Percentiles rank a stretch among this genome's conserved stretches.
Evolutionary conservation across 2,329 filamentous ascomycete genomes (phyloP).

Genomic region (Tolypocladium cylindrosporum): DNA sequence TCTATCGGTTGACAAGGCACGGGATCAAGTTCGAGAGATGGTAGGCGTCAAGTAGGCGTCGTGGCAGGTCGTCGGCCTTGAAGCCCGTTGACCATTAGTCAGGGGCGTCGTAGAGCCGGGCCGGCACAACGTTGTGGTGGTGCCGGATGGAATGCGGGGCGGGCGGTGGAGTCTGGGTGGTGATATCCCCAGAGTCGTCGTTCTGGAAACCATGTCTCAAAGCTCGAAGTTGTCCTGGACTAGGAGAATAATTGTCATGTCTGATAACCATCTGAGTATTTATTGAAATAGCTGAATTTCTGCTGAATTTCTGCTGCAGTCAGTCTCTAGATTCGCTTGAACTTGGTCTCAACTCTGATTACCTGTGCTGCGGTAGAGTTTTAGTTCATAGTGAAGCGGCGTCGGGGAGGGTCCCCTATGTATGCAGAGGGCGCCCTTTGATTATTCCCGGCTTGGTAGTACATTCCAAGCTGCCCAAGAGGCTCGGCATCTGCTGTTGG

Average conservation of each 20-base stretch:
- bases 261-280: too few relatives aligned
- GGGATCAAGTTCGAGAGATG: background rate
- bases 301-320: too few relatives aligned
- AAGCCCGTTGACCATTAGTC: background rate
- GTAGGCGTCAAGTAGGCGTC: background rate
- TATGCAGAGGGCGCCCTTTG: background rate
- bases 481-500: background rate
- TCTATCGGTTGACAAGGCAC: background rate
- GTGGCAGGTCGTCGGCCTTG: background rate
- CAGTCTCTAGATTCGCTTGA: too few relatives aligned
- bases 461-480: background rate
- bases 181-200: background rate
- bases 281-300: background rate
- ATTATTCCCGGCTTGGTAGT: background rate
- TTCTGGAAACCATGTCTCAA: background rate
- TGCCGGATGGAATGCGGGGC: background rate
- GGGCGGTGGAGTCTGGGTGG: background rate
- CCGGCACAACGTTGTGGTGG: background rate
- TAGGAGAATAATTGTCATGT: too few relatives aligned
- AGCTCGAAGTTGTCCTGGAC: too few relatives aligned
- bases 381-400: background rate
- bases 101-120: background rate
- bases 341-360: too few relatives aligned
- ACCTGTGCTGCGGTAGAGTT: background rate
- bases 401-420: background rate